Conservation (phyloP, 2,329 filamentous ascomycete genomes). For the Aurifilum marmelostoma region DNA sequence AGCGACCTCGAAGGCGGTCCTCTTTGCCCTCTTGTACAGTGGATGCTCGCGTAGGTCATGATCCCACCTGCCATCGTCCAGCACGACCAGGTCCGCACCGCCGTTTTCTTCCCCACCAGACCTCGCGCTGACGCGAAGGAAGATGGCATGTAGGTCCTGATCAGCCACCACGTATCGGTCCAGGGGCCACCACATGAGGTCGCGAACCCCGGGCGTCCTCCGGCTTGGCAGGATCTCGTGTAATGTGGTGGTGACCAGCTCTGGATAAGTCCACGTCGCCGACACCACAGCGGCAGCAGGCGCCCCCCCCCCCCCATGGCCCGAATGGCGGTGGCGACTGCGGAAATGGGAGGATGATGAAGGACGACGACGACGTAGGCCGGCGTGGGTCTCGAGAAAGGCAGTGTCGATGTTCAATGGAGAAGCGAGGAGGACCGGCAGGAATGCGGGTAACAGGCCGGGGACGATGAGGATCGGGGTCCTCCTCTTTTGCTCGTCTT, state of each 20-base stretch:
- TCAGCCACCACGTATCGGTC: constrained; percentile 31
- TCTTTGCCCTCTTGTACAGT: constrained; percentile 28
- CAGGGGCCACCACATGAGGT: constrained; percentile 31
- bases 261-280: constrained; percentile 37
- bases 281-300: not conserved
- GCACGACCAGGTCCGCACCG: constrained; percentile 38
- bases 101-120: constrained; percentile 17
- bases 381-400: constrained; percentile 39
- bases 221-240: too few relatives aligned
- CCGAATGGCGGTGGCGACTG: not conserved
- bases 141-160: constrained; percentile 32
- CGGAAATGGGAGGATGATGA: too few relatives aligned
- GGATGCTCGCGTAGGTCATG: too few relatives aligned
- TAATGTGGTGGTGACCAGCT: constrained; percentile 32
- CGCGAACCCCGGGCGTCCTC: constrained; percentile 22
- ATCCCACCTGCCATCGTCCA: constrained; percentile 36
- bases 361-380: not conserved
- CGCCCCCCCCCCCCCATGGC: constrained; percentile 21
- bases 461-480: constrained; percentile 35
- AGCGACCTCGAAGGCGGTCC: constrained; percentile 1
- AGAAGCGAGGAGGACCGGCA: constrained; percentile 31
- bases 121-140: constrained; percentile 44
- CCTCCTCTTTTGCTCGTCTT: not conserved
- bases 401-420: constrained; percentile 36
- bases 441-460: constrained; percentile 32